A percentile compares a stretch with the other conserved stretches of the same genome.
Conservation (phyloP, 1,284 basidiomycete species). For the Phlebopus sp. region DNA sequence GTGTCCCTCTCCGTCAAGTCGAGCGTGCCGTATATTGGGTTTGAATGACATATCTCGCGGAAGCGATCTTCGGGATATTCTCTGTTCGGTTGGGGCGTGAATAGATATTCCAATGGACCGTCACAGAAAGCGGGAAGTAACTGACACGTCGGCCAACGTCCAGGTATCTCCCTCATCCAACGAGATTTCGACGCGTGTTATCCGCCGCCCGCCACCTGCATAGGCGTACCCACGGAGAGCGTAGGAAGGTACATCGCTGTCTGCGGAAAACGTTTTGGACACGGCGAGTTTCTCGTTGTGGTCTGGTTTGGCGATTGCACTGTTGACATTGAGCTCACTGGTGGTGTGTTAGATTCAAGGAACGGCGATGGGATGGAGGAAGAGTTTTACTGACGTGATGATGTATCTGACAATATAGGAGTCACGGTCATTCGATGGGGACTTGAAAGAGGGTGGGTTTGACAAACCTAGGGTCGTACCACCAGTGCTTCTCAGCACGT, state of each 20-base stretch:
- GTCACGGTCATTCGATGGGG: neutral
- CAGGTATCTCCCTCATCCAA: conserved; percentile 58
- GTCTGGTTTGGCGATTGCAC: conserved; percentile 56
- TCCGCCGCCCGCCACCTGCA: conserved; percentile 60
- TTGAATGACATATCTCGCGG: conserved; percentile 19
- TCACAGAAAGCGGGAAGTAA: conserved; percentile 4
- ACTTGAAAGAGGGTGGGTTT: neutral
- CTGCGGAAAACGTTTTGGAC: conserved; percentile 8
- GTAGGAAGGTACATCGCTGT: conserved; percentile 29
- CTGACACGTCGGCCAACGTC: conserved; percentile 46
- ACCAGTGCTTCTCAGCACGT: conserved; percentile 54
- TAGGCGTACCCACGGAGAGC: conserved; percentile 60
- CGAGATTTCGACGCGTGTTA: conserved; percentile 61
- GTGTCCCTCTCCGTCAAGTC: conserved; percentile 53
- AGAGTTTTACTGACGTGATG: conserved; percentile 35
- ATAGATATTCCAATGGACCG: conserved; percentile 2
- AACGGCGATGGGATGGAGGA: neutral
- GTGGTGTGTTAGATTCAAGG: conserved; percentile 9
- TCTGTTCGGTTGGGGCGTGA: conserved; percentile 17
- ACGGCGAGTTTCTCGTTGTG: conserved; percentile 48
- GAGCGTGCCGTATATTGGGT: conserved; percentile 31
- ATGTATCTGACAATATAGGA: conserved; percentile 34
- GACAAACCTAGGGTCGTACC: conserved; percentile 57
- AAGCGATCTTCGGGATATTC: conserved; percentile 52
- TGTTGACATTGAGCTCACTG: conserved; percentile 64